Percentiles rank a stretch among this genome's conserved stretches.
Conservation (phyloP, 768 basidiomycete genomes). For the Multifurca ochricompacta region DNA sequence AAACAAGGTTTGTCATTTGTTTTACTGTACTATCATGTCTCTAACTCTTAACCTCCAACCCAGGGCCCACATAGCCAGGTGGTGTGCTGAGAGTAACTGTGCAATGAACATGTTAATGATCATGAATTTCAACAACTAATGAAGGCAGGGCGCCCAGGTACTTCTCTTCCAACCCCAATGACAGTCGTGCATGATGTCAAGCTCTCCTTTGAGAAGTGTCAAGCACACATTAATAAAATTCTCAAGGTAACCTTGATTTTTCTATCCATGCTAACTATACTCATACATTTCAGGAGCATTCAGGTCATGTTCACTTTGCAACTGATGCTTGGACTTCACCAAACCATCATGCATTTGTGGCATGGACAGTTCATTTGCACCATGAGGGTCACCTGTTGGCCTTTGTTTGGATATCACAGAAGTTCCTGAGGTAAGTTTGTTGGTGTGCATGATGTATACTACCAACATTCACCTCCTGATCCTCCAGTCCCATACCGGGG, state of each 20-base stretch:
- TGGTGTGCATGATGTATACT: not conserved
- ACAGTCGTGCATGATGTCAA: conserved; percentile 20
- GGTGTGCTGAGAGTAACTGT: not conserved
- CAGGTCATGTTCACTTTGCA: conserved; percentile 19
- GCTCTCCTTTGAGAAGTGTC: conserved; percentile 24
- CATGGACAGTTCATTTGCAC: conserved; percentile 30
- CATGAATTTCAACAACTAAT: not conserved
- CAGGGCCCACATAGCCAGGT: not conserved
- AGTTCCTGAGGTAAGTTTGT: conserved; percentile 22
- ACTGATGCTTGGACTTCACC: conserved; percentile 35
- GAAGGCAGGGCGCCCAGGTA: not conserved
- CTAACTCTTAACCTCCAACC: no score
- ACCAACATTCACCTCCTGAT: not conserved
- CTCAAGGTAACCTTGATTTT: not conserved
- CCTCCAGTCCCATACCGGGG: conserved; percentile 25
- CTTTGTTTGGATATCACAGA: conserved; percentile 34
- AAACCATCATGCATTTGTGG: conserved; percentile 30
- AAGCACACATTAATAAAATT: conserved; percentile 21
- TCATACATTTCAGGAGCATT: not conserved
- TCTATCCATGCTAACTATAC: not conserved
- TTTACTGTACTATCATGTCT: not conserved
- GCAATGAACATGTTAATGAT: not conserved
- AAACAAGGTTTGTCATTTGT: not conserved
- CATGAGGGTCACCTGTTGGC: conserved; percentile 24
- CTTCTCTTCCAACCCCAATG: not conserved